phyloP scores from a whole-genome alignment of 1,139 yeast genomes.

The Blastobotrys aristatus region DNA sequence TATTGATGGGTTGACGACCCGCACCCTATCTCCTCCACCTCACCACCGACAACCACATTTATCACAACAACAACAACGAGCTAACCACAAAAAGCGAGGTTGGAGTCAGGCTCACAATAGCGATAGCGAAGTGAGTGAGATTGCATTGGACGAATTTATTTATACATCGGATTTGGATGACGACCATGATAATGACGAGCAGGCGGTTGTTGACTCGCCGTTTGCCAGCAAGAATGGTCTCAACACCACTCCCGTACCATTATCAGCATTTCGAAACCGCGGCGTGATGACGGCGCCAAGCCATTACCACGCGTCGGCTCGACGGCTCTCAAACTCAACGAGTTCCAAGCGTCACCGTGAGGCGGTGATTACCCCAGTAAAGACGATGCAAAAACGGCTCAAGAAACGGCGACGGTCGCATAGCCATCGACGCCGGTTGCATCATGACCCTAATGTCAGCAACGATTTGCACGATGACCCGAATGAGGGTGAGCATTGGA shows the following conservation, averaged over 20 bases:
- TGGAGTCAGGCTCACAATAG: constrained; percentile 13
- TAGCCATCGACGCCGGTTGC: not conserved
- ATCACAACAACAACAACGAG: constrained; percentile 5
- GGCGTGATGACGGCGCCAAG: constrained; percentile 38
- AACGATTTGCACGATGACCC: constrained; percentile 27
- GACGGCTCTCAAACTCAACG: not conserved
- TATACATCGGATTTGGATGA: constrained; percentile 87
- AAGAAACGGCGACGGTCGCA: constrained; percentile 20
- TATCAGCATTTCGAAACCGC: constrained; percentile 85
- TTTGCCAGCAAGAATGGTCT: constrained; percentile 11
- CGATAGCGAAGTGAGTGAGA: constrained; percentile 50
- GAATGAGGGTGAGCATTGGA: constrained; percentile 29
- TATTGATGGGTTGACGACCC: constrained; percentile 86
- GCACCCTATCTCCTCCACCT: constrained; percentile 54
- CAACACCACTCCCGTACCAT: constrained; percentile 46
- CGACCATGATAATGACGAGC: constrained; percentile 46
- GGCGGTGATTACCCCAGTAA: constrained; percentile 35
- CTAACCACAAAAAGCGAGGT: constrained; percentile 12
- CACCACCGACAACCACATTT: constrained; percentile 8
- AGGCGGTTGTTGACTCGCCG: constrained; percentile 8
- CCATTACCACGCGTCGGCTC: constrained; percentile 1
- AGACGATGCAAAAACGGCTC: constrained; percentile 22
- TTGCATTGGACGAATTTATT: constrained; percentile 78
- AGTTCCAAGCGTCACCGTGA: constrained; percentile 18
- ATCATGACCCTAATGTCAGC: constrained; percentile 7